Percentiles rank a stretch among this genome's conserved stretches.
Conservation (phyloP, 495 filamentous ascomycete genomes). For the Parachaetomium inaequale region DNA sequence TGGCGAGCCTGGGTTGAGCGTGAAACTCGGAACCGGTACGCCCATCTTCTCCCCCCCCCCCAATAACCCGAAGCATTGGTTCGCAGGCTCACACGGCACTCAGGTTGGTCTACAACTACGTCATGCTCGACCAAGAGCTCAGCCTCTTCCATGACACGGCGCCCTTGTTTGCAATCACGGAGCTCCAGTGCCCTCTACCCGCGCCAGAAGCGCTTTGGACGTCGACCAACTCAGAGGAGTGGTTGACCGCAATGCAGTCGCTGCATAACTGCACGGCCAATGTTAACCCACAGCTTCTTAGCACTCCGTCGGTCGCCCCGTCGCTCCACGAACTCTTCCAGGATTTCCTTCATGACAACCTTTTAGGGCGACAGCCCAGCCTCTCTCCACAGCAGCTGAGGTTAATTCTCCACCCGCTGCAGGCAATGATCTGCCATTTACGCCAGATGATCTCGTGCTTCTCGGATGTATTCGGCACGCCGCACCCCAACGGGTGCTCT, state of each 20-base stretch:
- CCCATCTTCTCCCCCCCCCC: not conserved
- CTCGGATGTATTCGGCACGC: constrained; percentile 33
- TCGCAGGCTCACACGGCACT: constrained; percentile 13
- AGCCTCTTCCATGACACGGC: constrained; percentile 59
- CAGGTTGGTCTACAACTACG: constrained; percentile 62
- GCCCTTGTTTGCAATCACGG: constrained; percentile 54
- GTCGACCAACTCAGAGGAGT: constrained; percentile 40
- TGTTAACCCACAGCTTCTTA: constrained; percentile 37
- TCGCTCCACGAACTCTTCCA: constrained; percentile 58
- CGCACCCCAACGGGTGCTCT: constrained; percentile 33
- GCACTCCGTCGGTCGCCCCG: constrained; percentile 41
- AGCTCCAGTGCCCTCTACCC: constrained; percentile 57
- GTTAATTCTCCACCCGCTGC: constrained; percentile 52
- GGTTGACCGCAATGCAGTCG: constrained; percentile 49
- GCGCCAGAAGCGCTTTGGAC: constrained; percentile 53
- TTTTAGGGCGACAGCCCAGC: constrained; percentile 29
- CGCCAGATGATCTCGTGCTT: constrained; percentile 49
- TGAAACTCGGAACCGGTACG: constrained; percentile 57
- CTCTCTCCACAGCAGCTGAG: constrained; percentile 49
- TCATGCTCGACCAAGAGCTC: constrained; percentile 64
- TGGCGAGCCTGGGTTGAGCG: constrained; percentile 57
- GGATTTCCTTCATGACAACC: constrained; percentile 48
- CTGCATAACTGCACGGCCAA: constrained; percentile 41
- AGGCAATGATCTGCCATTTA: constrained; percentile 47
- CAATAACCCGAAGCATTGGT: not conserved